Evolutionary conservation across 192 early-diverging fungal species (phyloP), one percentile per base, ranked within the genome.

Genomic region (Allomyces macrogynus): DNA sequence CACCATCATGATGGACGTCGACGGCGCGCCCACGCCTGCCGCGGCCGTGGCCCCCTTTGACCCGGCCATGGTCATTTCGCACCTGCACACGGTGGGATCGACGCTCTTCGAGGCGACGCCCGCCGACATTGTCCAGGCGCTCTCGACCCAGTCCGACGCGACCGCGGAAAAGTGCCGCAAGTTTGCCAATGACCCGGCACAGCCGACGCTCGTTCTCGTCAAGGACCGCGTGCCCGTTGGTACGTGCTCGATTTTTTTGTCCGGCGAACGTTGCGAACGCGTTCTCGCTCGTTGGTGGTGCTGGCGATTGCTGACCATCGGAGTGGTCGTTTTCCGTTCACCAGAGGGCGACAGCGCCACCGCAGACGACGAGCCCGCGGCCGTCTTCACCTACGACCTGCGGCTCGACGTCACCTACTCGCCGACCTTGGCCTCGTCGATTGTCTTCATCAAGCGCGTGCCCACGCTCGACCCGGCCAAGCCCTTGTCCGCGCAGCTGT

Each of bases 391-490:
- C 32, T 92, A 87, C 72, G 72, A 74, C 0, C 69, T 87, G 32
- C 75, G 80, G 10, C 86, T 86, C 44, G 90, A 92, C 72, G 72
- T 92, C n/a, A 78, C 79, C 10, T 90, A 85, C 70, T 75, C 76
- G 66, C 76, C 83, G 62, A 81, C 79, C 61, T 85, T 89, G 70
- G 82, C 81, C 32, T 86, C 83, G 14, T 89, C 86, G 26, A 61
- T 92, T 25, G 87, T 84, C 43, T 66, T 92, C 67, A 89, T 92
- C 74, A 92, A 92, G 70, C 84, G 86, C 25, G 69, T 67, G 5
- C 71, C 84, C 8, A 82, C 80, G 24, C 74, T 97, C 32, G 90
- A 95, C 68, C 73, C 83, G 3, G 65, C 80, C 8, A 78, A 84
- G 10, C 78, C 89, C 18, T 62, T 97, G 62, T 80, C 88, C 42